A percentile compares a stretch with the other conserved stretches of the same genome.
Conservation (phyloP, 2,329 filamentous ascomycete genomes). For the Monosporascus sp. region DNA sequence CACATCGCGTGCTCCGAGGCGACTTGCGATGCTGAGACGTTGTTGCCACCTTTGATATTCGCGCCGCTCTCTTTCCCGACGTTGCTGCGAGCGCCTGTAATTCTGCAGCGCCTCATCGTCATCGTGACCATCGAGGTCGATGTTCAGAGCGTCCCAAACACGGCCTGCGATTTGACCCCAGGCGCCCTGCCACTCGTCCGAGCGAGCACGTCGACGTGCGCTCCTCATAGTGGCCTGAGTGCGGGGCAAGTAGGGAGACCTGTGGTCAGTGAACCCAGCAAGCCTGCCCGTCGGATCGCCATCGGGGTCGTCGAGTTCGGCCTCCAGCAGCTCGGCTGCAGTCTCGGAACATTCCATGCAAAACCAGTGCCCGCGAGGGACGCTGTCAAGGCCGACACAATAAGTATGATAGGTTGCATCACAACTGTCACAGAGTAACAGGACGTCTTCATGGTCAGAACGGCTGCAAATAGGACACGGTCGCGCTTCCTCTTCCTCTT, state of each 20-base stretch:
- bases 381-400: slow-evolving; percentile 75
- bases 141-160: slow-evolving; percentile 61
- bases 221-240: slow-evolving; percentile 54
- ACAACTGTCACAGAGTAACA: slow-evolving; percentile 88
- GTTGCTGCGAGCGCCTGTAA: slow-evolving; percentile 47
- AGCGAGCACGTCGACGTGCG: slow-evolving; percentile 59
- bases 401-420: slow-evolving; percentile 87
- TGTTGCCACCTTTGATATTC: slow-evolving; percentile 74
- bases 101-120: slow-evolving; percentile 58
- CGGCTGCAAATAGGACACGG: slow-evolving; percentile 83
- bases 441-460: slow-evolving; percentile 73
- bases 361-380: slow-evolving; percentile 80
- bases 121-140: slow-evolving; percentile 83
- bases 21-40: slow-evolving; percentile 74
- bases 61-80: slow-evolving; percentile 47
- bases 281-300: slow-evolving; percentile 5
- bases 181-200: slow-evolving; percentile 81
- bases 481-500: slow-evolving; percentile 63
- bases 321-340: slow-evolving; percentile 41
- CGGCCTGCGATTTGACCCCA: slow-evolving; percentile 63
- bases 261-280: slow-evolving; percentile 19
- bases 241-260: slow-evolving; percentile 41
- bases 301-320: slow-evolving; percentile 29
- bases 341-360: slow-evolving; percentile 67
- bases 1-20: slow-evolving; percentile 67